These are phyloP conservation scores for Isoetes engelmannii DNA, from an alignment of 83 land plant species.

Conservation along the genomic window DNA sequence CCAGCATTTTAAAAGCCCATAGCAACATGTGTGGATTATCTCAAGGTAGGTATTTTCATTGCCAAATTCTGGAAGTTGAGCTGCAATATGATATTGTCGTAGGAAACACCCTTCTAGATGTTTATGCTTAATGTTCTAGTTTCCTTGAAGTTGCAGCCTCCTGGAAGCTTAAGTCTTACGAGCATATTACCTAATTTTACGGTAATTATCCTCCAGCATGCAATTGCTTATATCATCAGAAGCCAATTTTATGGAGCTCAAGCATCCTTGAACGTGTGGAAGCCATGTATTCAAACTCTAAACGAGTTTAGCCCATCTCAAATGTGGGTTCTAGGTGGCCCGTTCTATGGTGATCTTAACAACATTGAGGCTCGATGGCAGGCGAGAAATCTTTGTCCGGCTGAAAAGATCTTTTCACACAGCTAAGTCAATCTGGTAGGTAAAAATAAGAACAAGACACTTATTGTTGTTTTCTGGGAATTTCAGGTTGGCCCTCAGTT, in stretches of 20 bases:
- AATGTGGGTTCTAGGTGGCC: conserved; percentile 70
- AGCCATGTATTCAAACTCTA: conserved; percentile 48
- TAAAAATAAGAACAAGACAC: not conserved
- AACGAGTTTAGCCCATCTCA: conserved; percentile 87
- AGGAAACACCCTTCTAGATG: no score
- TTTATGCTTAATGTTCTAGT: no score
- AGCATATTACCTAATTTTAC: not conserved
- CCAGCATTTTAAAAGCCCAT: no score
- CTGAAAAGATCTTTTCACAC: not conserved
- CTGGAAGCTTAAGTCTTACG: not conserved
- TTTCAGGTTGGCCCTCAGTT: conserved; percentile 3
- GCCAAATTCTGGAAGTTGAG: no score
- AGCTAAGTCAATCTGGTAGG: not conserved
- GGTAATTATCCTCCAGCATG: conserved; percentile 51
- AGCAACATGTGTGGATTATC: no score
- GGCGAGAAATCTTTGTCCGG: conserved; percentile 24
- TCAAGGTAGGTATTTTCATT: no score
- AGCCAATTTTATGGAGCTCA: conserved; percentile 68
- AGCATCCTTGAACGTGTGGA: conserved; percentile 81
- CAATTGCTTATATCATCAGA: conserved; percentile 57
- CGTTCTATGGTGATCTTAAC: conserved; percentile 70
- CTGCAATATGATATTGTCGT: no score
- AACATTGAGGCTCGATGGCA: conserved; percentile 94
- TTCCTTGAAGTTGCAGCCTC: not conserved
- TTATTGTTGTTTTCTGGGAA: not conserved